Conservation (phyloP, 1,139 yeast genomes). For the Candida freyschussii region DNA sequence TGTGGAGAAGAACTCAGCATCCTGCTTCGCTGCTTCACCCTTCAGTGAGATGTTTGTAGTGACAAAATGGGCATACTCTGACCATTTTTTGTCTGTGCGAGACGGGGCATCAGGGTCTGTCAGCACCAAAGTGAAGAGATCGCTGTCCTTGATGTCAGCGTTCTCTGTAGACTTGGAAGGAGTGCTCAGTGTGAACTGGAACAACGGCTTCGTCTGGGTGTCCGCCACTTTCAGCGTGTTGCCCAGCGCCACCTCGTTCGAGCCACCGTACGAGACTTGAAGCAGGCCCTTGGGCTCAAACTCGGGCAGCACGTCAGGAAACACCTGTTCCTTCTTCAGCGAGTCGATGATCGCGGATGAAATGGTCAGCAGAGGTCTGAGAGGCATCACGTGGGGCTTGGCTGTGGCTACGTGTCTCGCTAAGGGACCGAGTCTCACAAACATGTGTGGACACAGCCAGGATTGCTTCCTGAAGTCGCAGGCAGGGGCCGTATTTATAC, state of each 20-base stretch:
- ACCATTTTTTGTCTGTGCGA: slow-evolving; percentile 76
- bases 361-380: slow-evolving; percentile 24
- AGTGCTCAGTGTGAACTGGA: slow-evolving; percentile 53
- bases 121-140: slow-evolving; percentile 64
- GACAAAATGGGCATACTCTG: slow-evolving; percentile 80
- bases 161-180: slow-evolving; percentile 28
- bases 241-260: slow-evolving; percentile 72
- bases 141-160: slow-evolving; percentile 38
- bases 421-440: too few relatives aligned
- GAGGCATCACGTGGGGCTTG: too few relatives aligned
- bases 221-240: slow-evolving; percentile 61
- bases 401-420: too few relatives aligned
- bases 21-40: slow-evolving; percentile 1
- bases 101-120: slow-evolving; percentile 97
- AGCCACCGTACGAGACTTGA: slow-evolving; percentile 43
- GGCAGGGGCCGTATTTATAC: too few relatives aligned
- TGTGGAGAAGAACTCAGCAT: slow-evolving; percentile 15
- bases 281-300: slow-evolving; percentile 27
- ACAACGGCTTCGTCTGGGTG: slow-evolving; percentile 59
- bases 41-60: slow-evolving; percentile 48
- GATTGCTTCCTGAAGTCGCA: too few relatives aligned
- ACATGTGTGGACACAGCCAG: too few relatives aligned
- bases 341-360: slow-evolving; percentile 26
- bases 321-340: slow-evolving; percentile 23
- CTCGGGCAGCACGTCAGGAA: slow-evolving; percentile 25